Percentiles rank a stretch among this genome's conserved stretches.
Conservation (phyloP, 768 basidiomycete species). For the Tylopilus plumbeoviolaceoides region DNA sequence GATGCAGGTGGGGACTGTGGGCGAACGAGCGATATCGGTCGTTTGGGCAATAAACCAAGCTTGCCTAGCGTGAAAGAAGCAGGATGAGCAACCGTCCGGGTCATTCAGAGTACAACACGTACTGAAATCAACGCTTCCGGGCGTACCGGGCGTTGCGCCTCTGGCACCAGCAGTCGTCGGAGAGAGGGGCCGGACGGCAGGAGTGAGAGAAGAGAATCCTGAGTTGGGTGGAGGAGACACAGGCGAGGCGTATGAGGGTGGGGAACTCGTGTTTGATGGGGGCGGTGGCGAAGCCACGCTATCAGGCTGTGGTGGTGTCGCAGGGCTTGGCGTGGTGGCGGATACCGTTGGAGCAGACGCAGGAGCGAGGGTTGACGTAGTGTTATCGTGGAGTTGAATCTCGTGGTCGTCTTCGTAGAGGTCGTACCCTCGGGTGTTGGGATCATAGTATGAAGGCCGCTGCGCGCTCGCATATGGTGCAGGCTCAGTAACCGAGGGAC, state of each 20-base stretch:
- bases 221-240: no score
- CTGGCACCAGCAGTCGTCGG: slow-evolving; percentile 4
- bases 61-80: slow-evolving; percentile 40
- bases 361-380: neutral
- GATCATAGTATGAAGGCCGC: slow-evolving; percentile 34
- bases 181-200: slow-evolving; percentile 8
- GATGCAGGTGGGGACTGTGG: slow-evolving; percentile 27
- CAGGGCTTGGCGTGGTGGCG: neutral
- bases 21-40: slow-evolving; percentile 57
- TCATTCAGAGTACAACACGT: slow-evolving; percentile 2
- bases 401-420: slow-evolving; percentile 21
- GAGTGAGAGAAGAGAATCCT: slow-evolving; percentile 2
- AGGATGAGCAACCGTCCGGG: neutral
- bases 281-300: neutral
- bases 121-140: slow-evolving; percentile 32
- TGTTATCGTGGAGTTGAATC: slow-evolving; percentile 10
- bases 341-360: neutral
- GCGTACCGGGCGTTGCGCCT: slow-evolving; percentile 8
- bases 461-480: neutral
- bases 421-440: slow-evolving; percentile 30
- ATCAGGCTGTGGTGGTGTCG: neutral
- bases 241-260: slow-evolving; percentile 5
- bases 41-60: slow-evolving; percentile 68
- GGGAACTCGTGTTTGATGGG: slow-evolving; percentile 1
- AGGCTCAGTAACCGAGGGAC: neutral